Base-by-base conservation (phyloP, 192 early-diverging fungal species). In the Gamsiella multidivaricata region DNA sequence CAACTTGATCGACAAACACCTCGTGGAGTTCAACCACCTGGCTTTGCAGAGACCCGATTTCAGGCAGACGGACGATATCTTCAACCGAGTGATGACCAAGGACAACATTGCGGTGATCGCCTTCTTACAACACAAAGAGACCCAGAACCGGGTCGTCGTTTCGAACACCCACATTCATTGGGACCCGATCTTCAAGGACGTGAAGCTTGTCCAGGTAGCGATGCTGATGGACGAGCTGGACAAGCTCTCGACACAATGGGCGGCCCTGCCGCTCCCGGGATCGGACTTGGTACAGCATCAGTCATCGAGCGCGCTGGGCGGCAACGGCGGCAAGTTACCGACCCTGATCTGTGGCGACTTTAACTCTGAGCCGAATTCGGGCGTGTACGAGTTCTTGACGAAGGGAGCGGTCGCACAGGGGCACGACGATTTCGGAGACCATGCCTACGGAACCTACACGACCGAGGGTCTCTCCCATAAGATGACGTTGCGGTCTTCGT, bases 1-100 rank as follows among this genome's bases (percentile, higher is more conserved):
- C 75, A 82, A 80, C 23, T 72, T 93, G 36, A 65, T 95, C 31
- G 93, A 96, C 20, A 90, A 94, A 70, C 91, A 95, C 45, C 69
- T 93, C 52, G 86, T 99, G 26, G 97, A 99, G 83, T 99, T 95
- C 85, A 95, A 97, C 80, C 96, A 96, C 74, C 87, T 92, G 55
- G 95, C 94, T 14, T 87, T 97, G 80, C 88, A 90, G 56, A 81
- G 93, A 69, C 88, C 92, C 25, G 96, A 97, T 69, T 92, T 97
- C 45, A 92, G 93, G 41, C 91, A 94, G 78, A 91, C 90, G 37
- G 96, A 94, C 32, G 97, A 98, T 78, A 91, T 97, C 42, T 96
- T 96, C 80, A 97, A 99, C 79, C 92, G 97, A 28, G 95, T 99
- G 18, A 97, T 96, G 93, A 91, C 95, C 53, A 96, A 96, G 82